phyloP scores from a whole-genome alignment of 306 rosid species.

The Trifolium pratense region DNA sequence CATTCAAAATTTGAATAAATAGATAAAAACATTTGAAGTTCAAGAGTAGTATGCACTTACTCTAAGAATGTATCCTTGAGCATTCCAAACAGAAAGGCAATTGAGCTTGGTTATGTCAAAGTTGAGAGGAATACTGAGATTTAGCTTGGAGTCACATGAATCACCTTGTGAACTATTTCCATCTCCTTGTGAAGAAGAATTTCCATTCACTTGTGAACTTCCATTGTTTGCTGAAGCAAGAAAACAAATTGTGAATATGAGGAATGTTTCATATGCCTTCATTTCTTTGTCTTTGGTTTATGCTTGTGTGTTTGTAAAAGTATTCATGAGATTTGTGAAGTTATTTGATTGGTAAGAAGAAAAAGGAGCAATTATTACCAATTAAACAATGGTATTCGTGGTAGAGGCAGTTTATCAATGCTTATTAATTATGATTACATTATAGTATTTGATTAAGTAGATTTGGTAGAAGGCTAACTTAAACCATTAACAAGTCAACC shows the following conservation, averaged over 20 bases:
- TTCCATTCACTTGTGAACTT: conserved; percentile 50
- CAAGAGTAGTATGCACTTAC: conserved; percentile 54
- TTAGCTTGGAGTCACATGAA: conserved; percentile 60
- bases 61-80: conserved; percentile 66
- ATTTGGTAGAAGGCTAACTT: conserved; percentile 45
- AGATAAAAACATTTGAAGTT: not conserved
- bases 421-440: conserved; percentile 30
- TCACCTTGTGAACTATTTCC: conserved; percentile 57
- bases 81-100: conserved; percentile 68
- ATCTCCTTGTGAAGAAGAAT: conserved; percentile 59
- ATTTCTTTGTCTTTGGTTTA: conserved; percentile 37
- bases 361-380: conserved; percentile 21
- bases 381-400: conserved; percentile 29
- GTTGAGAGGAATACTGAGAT: conserved; percentile 48
- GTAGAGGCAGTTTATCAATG: conserved; percentile 21
- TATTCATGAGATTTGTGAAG: conserved; percentile 2
- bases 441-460: conserved; percentile 30
- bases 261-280: conserved; percentile 38
- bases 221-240: conserved; percentile 51
- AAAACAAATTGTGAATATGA: conserved; percentile 45
- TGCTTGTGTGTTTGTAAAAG: conserved; percentile 19
- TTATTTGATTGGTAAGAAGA: conserved; percentile 1
- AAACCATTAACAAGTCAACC: conserved; percentile 39
- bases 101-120: conserved; percentile 64
- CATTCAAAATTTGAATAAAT: not conserved